These are phyloP conservation scores for Scopulariopsis brevicaulis DNA, from an alignment of 2,329 filamentous ascomycete genomes.

Conservation along the genomic window DNA sequence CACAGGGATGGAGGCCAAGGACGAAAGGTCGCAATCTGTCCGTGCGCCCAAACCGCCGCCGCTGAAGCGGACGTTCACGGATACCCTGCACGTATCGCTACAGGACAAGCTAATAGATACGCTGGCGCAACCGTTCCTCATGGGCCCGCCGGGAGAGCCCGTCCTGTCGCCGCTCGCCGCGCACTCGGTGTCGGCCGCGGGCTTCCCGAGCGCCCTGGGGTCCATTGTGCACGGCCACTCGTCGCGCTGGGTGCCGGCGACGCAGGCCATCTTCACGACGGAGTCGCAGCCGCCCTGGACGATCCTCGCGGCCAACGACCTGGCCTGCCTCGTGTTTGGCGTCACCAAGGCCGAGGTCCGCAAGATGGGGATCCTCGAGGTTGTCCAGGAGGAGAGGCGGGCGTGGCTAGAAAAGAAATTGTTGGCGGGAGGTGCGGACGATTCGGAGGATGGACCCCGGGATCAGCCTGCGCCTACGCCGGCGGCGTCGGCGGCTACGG, in stretches of 20 bases:
- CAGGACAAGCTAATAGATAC: slow-evolving; percentile 79
- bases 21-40: slow-evolving; percentile 38
- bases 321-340: slow-evolving; percentile 80
- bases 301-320: slow-evolving; percentile 88
- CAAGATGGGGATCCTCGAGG: slow-evolving; percentile 88
- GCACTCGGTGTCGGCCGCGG: slow-evolving; percentile 25
- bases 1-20: slow-evolving; percentile 33
- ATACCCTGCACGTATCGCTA: slow-evolving; percentile 61
- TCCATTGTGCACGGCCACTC: slow-evolving; percentile 72
- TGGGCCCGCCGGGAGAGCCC: slow-evolving; percentile 24
- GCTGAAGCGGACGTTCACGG: slow-evolving; percentile 80
- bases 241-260: slow-evolving; percentile 79
- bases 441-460: not conserved
- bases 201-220: slow-evolving; percentile 31
- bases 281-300: slow-evolving; percentile 86
- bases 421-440: slow-evolving; percentile 38
- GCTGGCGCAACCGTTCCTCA: slow-evolving; percentile 68
- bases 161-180: slow-evolving; percentile 29
- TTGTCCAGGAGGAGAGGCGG: slow-evolving; percentile 80
- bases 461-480: slow-evolving; percentile 16
- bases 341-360: slow-evolving; percentile 44
- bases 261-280: slow-evolving; percentile 97
- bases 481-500: slow-evolving; percentile 29
- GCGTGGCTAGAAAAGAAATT: slow-evolving; percentile 86
- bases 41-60: slow-evolving; percentile 44